Evolutionary conservation across 2,329 filamentous ascomycete genomes (phyloP).

Genomic region (Cladorrhinum sp.): DNA sequence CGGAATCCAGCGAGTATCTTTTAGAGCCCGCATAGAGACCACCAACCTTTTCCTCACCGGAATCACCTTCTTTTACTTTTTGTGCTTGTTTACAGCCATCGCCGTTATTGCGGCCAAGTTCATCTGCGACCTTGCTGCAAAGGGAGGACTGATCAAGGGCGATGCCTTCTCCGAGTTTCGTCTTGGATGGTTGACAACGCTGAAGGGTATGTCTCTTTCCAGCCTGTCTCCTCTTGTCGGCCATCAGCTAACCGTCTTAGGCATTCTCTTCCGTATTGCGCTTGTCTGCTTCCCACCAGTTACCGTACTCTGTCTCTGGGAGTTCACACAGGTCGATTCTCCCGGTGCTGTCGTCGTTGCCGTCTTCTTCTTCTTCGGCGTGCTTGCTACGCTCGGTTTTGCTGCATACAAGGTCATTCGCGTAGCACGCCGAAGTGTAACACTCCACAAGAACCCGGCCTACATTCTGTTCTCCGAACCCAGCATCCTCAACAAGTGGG

Average conservation of each 20-base stretch:
- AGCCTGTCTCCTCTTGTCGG: neutral
- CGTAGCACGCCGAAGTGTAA: conserved; percentile 74
- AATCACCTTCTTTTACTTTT: conserved; percentile 75
- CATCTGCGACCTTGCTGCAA: conserved; percentile 68
- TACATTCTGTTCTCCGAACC: conserved; percentile 90
- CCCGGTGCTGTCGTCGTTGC: conserved; percentile 75
- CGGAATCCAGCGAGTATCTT: conserved; percentile 80
- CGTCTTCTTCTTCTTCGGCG: conserved; percentile 75
- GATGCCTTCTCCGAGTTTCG: conserved; percentile 85
- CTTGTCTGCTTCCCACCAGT: conserved; percentile 85
- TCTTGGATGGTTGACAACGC: conserved; percentile 78
- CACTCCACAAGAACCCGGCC: conserved; percentile 85
- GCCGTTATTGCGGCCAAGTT: conserved; percentile 72
- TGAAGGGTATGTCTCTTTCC: conserved; percentile 56
- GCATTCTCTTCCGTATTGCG: conserved; percentile 75
- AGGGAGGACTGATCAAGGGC: conserved; percentile 68
- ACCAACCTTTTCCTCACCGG: conserved; percentile 87
- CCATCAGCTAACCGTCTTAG: conserved; percentile 14
- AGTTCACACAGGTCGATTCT: conserved; percentile 75
- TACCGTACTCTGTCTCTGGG: conserved; percentile 80
- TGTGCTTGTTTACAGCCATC: conserved; percentile 67
- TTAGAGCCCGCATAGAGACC: conserved; percentile 71
- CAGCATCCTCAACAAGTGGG: conserved; percentile 84
- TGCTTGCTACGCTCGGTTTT: conserved; percentile 70
- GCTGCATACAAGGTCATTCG: conserved; percentile 78